Evolutionary conservation across 441 rosid genomes (phyloP).

Genomic region (Populus hybrid): DNA sequence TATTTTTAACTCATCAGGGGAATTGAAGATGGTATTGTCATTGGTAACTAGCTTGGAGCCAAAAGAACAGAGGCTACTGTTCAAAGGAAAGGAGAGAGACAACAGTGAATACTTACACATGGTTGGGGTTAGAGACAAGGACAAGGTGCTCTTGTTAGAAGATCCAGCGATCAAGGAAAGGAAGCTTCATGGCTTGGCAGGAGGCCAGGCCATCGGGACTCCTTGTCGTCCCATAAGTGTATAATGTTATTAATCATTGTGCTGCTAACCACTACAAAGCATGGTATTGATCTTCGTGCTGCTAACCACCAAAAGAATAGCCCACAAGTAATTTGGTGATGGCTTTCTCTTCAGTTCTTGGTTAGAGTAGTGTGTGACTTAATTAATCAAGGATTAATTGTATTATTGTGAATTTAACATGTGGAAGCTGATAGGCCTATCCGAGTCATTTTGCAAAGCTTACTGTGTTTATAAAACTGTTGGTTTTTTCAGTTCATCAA

Average conservation of each 20-base stretch:
- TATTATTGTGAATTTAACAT: conserved; percentile 13
- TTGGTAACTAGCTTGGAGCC: conserved; percentile 66
- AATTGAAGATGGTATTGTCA: conserved; percentile 68
- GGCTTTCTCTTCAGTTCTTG: neutral
- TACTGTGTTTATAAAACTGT: conserved; percentile 4
- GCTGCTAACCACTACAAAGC: neutral
- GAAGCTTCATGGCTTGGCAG: conserved; percentile 50
- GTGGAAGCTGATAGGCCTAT: conserved; percentile 30
- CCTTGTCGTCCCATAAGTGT: conserved; percentile 55
- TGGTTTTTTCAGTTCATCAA: neutral
- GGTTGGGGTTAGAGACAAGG: conserved; percentile 85
- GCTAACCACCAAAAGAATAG: conserved; percentile 23
- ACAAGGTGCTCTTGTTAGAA: conserved; percentile 70
- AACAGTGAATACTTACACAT: conserved; percentile 75
- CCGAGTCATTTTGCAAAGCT: conserved; percentile 21
- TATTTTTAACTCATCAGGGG: conserved; percentile 38
- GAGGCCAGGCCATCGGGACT: conserved; percentile 28
- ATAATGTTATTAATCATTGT: conserved; percentile 3
- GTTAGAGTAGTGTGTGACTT: conserved; percentile 5
- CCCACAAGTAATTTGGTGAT: conserved; percentile 1
- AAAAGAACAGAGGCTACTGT: conserved; percentile 69
- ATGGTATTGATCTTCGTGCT: too few relatives aligned
- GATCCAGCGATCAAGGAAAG: conserved; percentile 80
- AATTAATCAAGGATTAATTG: neutral
- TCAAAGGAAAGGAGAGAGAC: conserved; percentile 87